phyloP scores from a whole-genome alignment of 352 stramenopile genomes.

The Globisporangium solare region DNA sequence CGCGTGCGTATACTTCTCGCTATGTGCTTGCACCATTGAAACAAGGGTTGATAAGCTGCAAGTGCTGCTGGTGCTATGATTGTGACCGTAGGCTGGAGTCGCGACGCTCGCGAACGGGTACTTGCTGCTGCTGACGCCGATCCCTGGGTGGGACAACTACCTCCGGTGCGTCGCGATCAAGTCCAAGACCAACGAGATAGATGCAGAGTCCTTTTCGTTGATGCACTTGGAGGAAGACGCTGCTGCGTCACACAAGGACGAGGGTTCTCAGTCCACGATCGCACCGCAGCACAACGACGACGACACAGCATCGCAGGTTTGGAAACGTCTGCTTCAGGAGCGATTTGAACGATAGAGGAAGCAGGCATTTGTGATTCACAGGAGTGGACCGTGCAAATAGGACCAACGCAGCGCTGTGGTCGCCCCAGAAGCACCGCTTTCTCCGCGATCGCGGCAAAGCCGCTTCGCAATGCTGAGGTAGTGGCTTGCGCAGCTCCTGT shows the following conservation, averaged over 20 bases:
- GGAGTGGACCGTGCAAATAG: no score
- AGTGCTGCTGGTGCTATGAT: slow-evolving; percentile 1
- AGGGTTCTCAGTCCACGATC: no score
- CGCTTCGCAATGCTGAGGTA: slow-evolving; percentile 11
- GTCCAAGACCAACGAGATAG: slow-evolving; percentile 18
- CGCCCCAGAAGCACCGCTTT: not conserved
- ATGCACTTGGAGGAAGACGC: slow-evolving; percentile 1
- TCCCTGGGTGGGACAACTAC: slow-evolving; percentile 28
- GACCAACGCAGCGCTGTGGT: no score
- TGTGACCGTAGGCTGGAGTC: slow-evolving; percentile 43
- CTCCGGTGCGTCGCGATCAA: slow-evolving; percentile 58
- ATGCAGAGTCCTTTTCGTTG: slow-evolving; percentile 1
- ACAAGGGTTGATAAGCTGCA: not conserved
- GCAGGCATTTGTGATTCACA: no score
- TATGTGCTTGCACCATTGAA: no score
- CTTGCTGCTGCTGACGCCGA: slow-evolving; percentile 51
- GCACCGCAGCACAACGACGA: no score
- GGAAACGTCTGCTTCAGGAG: no score
- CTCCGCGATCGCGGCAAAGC: not conserved
- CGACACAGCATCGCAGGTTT: no score
- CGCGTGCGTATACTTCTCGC: slow-evolving; percentile 27
- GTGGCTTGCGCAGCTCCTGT: not conserved
- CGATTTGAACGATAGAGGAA: no score
- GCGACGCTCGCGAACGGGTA: slow-evolving; percentile 33
- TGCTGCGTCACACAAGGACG: not conserved